Percentiles rank a stretch among this genome's conserved stretches.
Evolutionary conservation across 352 stramenopile genomes (phyloP).

Genomic region (Pythium aristosporum): DNA sequence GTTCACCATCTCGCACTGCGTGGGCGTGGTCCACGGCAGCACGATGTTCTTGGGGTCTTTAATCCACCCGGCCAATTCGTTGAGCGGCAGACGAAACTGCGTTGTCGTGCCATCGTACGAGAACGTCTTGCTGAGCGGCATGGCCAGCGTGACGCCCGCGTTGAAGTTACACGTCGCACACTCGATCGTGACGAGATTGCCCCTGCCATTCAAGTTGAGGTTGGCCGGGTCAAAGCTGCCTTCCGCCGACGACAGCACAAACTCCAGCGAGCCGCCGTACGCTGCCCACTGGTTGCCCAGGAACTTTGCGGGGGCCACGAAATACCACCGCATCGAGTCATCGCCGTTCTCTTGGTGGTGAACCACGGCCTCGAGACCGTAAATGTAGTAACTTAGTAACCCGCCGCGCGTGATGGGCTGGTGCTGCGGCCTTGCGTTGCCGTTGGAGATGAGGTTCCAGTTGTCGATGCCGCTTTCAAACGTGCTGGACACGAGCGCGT

Average conservation of each 20-base stretch:
- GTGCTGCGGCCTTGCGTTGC: slow-evolving; percentile 36
- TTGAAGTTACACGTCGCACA: slow-evolving; percentile 85
- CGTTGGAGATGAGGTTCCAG: slow-evolving; percentile 79
- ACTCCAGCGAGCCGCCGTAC: slow-evolving; percentile 89
- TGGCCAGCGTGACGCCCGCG: slow-evolving; percentile 78
- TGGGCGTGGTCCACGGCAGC: slow-evolving; percentile 58
- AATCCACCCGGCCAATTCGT: slow-evolving; percentile 83
- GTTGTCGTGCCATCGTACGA: slow-evolving; percentile 81
- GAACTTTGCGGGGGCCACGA: slow-evolving; percentile 81
- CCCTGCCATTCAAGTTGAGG: slow-evolving; percentile 61
- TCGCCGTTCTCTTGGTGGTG: slow-evolving; percentile 62
- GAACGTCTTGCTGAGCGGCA: slow-evolving; percentile 75
- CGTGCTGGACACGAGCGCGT: slow-evolving; percentile 76
- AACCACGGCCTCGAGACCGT: slow-evolving; percentile 71
- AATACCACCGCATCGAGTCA: slow-evolving; percentile 87
- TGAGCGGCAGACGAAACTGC: slow-evolving; percentile 78
- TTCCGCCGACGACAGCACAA: slow-evolving; percentile 89
- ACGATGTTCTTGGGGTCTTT: slow-evolving; percentile 92
- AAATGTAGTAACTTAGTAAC: slow-evolving; percentile 89
- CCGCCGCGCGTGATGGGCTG: slow-evolving; percentile 68
- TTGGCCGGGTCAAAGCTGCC: slow-evolving; percentile 83
- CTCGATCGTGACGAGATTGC: slow-evolving; percentile 83
- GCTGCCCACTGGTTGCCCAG: slow-evolving; percentile 85
- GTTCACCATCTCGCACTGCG: slow-evolving; percentile 87
- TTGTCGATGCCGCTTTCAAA: slow-evolving; percentile 79